Conservation (phyloP, 441 rosid species). For the Aleurites moluccanus region DNA sequence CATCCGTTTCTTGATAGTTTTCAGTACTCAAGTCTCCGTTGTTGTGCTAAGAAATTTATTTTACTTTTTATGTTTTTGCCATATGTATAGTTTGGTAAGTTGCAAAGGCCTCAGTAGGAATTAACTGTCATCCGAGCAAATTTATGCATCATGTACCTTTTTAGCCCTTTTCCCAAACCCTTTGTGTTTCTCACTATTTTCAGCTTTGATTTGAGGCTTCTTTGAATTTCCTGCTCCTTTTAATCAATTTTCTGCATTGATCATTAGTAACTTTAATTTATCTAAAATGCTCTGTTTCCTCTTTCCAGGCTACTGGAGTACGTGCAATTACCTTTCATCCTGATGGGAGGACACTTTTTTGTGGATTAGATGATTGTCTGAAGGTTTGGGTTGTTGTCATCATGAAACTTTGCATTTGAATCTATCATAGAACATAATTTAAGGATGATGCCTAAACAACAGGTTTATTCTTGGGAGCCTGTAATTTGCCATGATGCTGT, state of each 20-base stretch:
- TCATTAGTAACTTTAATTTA: conserved; percentile 3
- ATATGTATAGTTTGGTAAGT: neutral
- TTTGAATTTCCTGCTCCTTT: neutral
- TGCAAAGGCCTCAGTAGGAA: neutral
- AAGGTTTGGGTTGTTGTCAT: conserved; percentile 60
- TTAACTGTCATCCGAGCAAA: neutral
- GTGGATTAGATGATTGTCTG: conserved; percentile 83
- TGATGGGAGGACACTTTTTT: conserved; percentile 85
- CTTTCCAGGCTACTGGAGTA: conserved; percentile 72
- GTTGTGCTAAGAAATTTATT: neutral
- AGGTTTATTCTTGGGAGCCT: conserved; percentile 99
- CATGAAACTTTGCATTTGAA: conserved; percentile 15
- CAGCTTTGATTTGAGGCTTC: neutral
- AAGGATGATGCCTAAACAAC: conserved; percentile 29
- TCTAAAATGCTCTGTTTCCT: conserved; percentile 19
- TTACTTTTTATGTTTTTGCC: too few relatives aligned
- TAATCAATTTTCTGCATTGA: neutral
- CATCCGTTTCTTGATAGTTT: neutral
- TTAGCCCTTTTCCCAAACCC: neutral
- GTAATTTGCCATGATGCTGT: conserved; percentile 73
- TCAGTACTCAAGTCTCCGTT: neutral
- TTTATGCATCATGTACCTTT: neutral
- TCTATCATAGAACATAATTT: conserved; percentile 22
- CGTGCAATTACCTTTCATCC: conserved; percentile 74
- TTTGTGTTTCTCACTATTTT: neutral